These are phyloP conservation scores for Colletotrichum australisinense DNA, from an alignment of 2,329 filamentous ascomycete genomes.

Conservation along the genomic window DNA sequence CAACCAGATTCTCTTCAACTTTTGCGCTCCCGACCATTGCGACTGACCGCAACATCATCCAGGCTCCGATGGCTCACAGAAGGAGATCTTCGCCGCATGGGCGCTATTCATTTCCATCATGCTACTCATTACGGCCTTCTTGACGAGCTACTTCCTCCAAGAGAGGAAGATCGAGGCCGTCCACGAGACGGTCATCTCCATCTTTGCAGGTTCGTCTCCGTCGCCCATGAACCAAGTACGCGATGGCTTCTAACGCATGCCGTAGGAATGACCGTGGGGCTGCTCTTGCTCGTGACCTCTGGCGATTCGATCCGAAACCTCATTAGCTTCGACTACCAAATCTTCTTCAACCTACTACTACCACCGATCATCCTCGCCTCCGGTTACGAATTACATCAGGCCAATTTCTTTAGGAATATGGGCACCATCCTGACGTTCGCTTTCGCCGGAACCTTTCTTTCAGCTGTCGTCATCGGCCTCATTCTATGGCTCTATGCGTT, in stretches of 20 bases:
- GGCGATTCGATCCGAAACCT: conserved; percentile 87
- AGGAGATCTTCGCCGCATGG: conserved; percentile 97
- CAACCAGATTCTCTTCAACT: neutral
- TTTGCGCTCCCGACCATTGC: conserved; percentile 5
- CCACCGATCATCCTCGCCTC: conserved; percentile 97
- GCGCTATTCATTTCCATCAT: conserved; percentile 96
- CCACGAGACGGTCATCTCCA: conserved; percentile 97
- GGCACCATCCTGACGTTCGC: conserved; percentile 97
- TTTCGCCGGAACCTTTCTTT: conserved; percentile 96
- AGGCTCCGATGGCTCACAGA: conserved; percentile 61
- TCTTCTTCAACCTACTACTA: conserved; percentile 99
- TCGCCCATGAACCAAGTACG: neutral
- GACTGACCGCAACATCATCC: conserved; percentile 24
- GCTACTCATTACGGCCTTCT: conserved; percentile 92
- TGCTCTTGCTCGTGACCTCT: conserved; percentile 85
- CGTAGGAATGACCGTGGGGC: conserved; percentile 91
- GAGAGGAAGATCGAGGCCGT: conserved; percentile 97
- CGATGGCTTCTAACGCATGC: conserved; percentile 7
- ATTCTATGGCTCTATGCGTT: conserved; percentile 91
- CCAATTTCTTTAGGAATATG: conserved; percentile 99
- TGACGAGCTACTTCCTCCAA: conserved; percentile 96
- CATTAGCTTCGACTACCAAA: conserved; percentile 98
- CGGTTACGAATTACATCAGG: conserved; percentile 97
- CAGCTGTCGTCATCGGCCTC: conserved; percentile 90
- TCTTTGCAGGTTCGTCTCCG: conserved; percentile 82